Percentiles rank a stretch among this genome's conserved stretches.
Conservation (phyloP, 306 rosid species). For the Cicer arietinum region DNA sequence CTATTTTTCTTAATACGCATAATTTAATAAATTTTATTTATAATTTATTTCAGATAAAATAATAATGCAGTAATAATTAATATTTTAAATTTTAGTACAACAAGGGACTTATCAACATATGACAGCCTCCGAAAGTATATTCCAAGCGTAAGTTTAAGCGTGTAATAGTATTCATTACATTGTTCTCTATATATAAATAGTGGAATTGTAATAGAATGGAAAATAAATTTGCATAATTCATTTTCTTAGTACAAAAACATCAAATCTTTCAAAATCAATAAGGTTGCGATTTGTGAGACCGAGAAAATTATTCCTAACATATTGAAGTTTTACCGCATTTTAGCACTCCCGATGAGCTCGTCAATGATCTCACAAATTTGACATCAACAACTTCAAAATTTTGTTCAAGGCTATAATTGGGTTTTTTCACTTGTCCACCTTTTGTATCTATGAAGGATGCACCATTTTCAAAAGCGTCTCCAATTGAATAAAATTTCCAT, state of each 20-base stretch:
- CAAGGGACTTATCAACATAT: background rate
- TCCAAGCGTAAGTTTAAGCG: background rate
- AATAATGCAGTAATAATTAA: too few relatives aligned
- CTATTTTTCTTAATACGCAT: too few relatives aligned
- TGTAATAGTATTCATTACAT: background rate
- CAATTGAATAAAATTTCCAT: slow-evolving; percentile 42
- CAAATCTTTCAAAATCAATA: background rate
- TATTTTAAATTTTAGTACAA: background rate
- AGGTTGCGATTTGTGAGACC: background rate
- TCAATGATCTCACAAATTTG: slow-evolving; percentile 38
- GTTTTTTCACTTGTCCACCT: slow-evolving; percentile 25
- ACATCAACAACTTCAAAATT: slow-evolving; percentile 40
- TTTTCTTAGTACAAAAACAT: background rate
- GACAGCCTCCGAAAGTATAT: background rate
- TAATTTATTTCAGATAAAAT: too few relatives aligned
- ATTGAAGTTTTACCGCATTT: slow-evolving; percentile 35
- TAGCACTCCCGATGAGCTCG: slow-evolving; percentile 41
- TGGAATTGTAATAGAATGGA: slow-evolving; percentile 1
- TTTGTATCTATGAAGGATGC: slow-evolving; percentile 42
- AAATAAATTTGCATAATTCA: background rate
- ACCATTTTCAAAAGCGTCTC: slow-evolving; percentile 50
- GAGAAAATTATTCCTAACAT: slow-evolving; percentile 16
- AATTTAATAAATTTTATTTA: too few relatives aligned
- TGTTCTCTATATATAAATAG: background rate
- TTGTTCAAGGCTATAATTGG: slow-evolving; percentile 38